Evolutionary conservation across 2,329 filamentous ascomycete species (phyloP).

Genomic region (Hirsutella minnesotensis): DNA sequence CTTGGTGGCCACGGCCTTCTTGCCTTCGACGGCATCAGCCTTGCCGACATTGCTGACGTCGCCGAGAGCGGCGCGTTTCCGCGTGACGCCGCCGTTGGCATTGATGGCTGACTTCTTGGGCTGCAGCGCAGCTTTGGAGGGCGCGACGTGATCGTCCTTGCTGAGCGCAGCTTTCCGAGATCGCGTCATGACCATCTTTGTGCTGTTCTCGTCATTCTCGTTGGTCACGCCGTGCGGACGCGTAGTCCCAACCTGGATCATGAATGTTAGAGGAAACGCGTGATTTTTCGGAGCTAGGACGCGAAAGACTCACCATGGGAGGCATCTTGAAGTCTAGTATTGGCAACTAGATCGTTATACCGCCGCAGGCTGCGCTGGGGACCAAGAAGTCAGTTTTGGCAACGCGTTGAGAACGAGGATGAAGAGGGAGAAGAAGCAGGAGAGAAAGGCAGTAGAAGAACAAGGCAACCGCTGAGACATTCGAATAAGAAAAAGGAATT

Average conservation of each 20-base stretch:
- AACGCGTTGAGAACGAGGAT: conserved; percentile 7
- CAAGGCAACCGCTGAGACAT: conserved; percentile 17
- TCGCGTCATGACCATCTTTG: conserved; percentile 71
- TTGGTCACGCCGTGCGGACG: conserved; percentile 69
- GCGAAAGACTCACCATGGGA: conserved; percentile 13
- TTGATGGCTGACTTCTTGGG: conserved; percentile 53
- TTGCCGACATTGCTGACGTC: conserved; percentile 96
- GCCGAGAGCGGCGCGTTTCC: conserved; percentile 75
- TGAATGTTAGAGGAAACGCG: conserved; percentile 4
- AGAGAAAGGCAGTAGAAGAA: conserved; percentile 6
- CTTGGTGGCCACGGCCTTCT: conserved; percentile 58
- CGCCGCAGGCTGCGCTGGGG: conserved; percentile 7
- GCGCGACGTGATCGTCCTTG: conserved; percentile 47
- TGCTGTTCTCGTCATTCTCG: conserved; percentile 89
- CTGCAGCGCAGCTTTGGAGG: conserved; percentile 52
- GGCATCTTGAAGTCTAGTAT: conserved; percentile 8
- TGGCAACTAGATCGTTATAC: conserved; percentile 9
- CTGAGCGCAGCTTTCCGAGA: conserved; percentile 75
- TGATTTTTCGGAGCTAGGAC: conserved; percentile 39
- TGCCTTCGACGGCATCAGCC: conserved; percentile 55
- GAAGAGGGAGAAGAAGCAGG: conserved; percentile 1
- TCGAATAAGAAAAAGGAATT: conserved; percentile 14
- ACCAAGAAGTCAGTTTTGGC: conserved; percentile 5
- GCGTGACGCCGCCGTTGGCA: conserved; percentile 34
- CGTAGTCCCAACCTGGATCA: conserved; percentile 50